Evolutionary conservation across 768 basidiomycete species (phyloP).

Genomic region (Collybia sordida): DNA sequence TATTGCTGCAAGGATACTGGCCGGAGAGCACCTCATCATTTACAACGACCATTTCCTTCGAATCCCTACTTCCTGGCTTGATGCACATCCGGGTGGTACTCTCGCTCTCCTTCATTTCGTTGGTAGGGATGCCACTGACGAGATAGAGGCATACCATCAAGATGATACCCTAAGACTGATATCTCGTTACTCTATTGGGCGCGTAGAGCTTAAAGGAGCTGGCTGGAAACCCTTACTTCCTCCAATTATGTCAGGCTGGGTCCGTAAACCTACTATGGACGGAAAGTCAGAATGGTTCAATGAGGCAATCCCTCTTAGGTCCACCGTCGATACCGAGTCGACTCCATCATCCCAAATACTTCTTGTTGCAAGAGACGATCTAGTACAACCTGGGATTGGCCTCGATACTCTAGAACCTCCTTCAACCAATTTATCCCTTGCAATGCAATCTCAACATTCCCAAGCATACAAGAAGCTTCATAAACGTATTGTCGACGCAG

Average conservation of each 20-base stretch:
- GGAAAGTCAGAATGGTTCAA: slow-evolving; percentile 58
- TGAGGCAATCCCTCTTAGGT: slow-evolving; percentile 51
- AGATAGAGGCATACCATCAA: slow-evolving; percentile 90
- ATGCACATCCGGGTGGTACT: slow-evolving; percentile 84
- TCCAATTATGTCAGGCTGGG: slow-evolving; percentile 85
- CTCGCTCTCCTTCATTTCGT: slow-evolving; percentile 93
- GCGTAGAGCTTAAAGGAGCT: slow-evolving; percentile 56
- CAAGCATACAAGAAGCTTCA: slow-evolving; percentile 82
- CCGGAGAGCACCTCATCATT: slow-evolving; percentile 75
- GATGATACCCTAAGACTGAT: slow-evolving; percentile 56
- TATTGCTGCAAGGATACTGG: slow-evolving; percentile 69
- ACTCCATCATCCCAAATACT: slow-evolving; percentile 54
- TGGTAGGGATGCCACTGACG: slow-evolving; percentile 92
- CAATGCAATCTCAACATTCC: slow-evolving; percentile 66
- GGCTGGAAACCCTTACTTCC: slow-evolving; percentile 81
- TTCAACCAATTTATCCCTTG: slow-evolving; percentile 52
- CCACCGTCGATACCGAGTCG: slow-evolving; percentile 26
- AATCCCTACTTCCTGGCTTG: slow-evolving; percentile 76
- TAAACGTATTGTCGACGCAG: slow-evolving; percentile 68
- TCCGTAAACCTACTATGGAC: slow-evolving; percentile 40
- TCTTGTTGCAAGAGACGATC: slow-evolving; percentile 48
- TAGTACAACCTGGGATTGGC: slow-evolving; percentile 37
- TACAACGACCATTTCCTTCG: slow-evolving; percentile 63
- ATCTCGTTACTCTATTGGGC: slow-evolving; percentile 66
- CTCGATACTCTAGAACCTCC: slow-evolving; percentile 44